Conservation (phyloP, 441 rosid genomes). For the Populus trichocarpa region DNA sequence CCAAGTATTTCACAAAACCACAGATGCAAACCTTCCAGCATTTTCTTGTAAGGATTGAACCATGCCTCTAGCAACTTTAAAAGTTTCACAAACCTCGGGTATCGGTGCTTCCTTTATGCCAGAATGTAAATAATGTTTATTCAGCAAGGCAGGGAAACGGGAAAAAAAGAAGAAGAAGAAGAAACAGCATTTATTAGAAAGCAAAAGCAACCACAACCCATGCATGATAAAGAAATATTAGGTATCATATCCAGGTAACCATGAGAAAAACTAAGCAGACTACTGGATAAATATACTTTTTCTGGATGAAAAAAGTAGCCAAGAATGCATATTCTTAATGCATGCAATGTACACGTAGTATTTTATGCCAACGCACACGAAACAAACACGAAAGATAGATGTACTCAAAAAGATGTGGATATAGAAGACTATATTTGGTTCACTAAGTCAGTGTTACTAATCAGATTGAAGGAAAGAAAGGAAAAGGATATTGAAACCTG, state of each 20-base stretch:
- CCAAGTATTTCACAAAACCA: constrained; percentile 99
- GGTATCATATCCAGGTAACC: neutral
- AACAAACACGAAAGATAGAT: neutral
- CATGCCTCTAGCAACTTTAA: constrained; percentile 97
- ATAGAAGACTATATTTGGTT: neutral
- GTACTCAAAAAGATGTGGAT: neutral
- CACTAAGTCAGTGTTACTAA: neutral
- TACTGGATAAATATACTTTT: neutral
- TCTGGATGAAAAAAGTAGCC: neutral
- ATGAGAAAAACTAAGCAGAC: neutral
- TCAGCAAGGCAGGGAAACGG: constrained; percentile 16
- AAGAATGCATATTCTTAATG: neutral
- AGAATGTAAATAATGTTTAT: constrained; percentile 26
- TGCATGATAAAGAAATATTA: neutral
- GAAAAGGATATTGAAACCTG: constrained; percentile 48
- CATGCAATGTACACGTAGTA: neutral
- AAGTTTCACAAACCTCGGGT: constrained; percentile 92
- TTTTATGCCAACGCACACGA: neutral
- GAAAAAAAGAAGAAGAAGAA: neutral
- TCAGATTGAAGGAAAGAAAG: constrained; percentile 4
- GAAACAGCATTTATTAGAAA: neutral
- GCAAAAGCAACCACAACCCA: neutral
- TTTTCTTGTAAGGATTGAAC: constrained; percentile 98
- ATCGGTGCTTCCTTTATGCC: constrained; percentile 86
- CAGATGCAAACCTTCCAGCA: constrained; percentile 97